These are phyloP conservation scores for Neoascochyta sp. DNA, from an alignment of 2,329 filamentous ascomycete genomes.

Conservation along the genomic window DNA sequence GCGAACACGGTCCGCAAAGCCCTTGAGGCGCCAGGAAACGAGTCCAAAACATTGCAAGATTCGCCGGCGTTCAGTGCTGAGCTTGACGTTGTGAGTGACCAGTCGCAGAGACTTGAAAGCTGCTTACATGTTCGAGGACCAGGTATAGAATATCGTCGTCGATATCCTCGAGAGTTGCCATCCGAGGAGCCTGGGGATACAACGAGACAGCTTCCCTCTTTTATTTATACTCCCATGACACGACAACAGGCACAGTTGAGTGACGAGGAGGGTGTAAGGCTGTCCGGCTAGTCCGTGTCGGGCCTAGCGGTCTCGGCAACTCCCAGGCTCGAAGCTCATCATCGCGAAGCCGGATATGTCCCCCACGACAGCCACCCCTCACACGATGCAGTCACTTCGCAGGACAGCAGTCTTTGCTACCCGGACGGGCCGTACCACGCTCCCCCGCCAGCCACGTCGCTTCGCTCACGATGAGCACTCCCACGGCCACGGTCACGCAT, in stretches of 20 bases:
- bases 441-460: constrained; percentile 42
- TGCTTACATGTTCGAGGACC: constrained; percentile 13
- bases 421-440: constrained; percentile 34
- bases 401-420: constrained; percentile 43
- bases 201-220: background rate
- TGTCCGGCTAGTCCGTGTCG: constrained; percentile 11
- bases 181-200: background rate
- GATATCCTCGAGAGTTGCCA: constrained; percentile 11
- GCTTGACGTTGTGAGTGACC: constrained; percentile 5
- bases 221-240: constrained; percentile 1
- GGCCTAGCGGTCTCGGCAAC: constrained; percentile 10
- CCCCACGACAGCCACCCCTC: constrained; percentile 20
- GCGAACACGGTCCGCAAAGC: constrained; percentile 12
- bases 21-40: constrained; percentile 10
- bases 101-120: background rate
- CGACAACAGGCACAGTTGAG: constrained; percentile 2
- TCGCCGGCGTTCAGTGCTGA: constrained; percentile 6
- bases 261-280: constrained; percentile 9
- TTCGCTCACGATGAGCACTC: constrained; percentile 38
- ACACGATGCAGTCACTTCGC: constrained; percentile 46
- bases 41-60: constrained; percentile 6
- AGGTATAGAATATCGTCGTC: constrained; percentile 17
- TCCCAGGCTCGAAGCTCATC: constrained; percentile 26
- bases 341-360: constrained; percentile 17
- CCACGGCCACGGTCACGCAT: constrained; percentile 34